Conservation (phyloP, 495 filamentous ascomycete species). For the Neurospora discreta region DNA sequence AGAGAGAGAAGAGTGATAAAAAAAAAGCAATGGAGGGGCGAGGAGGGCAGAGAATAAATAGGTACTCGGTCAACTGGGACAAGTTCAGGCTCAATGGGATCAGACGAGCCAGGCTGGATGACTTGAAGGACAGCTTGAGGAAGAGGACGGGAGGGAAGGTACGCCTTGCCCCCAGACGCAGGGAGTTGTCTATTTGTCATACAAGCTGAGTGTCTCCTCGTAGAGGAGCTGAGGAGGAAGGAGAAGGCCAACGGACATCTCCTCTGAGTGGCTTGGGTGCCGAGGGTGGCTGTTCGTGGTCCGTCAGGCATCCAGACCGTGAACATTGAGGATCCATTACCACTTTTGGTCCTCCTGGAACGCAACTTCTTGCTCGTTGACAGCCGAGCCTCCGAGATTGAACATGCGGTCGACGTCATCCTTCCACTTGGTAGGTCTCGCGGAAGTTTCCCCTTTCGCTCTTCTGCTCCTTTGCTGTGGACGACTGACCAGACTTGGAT, state of each 20-base stretch:
- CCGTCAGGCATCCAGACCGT: neutral
- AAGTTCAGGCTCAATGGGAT: too few species aligned
- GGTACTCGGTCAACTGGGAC: neutral
- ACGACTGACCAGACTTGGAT: neutral
- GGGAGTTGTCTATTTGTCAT: neutral
- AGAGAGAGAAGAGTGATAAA: neutral
- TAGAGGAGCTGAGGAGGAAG: neutral
- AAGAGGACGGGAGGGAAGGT: neutral
- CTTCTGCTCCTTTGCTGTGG: neutral
- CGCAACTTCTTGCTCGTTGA: neutral
- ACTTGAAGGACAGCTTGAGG: neutral
- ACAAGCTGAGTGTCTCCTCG: neutral
- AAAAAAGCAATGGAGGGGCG: neutral
- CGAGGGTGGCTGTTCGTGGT: neutral
- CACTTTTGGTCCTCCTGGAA: neutral
- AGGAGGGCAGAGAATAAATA: neutral
- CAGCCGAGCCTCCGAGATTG: neutral
- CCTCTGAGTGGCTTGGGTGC: neutral
- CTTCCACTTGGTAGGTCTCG: neutral
- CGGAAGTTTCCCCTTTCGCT: neutral
- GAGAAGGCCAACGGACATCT: neutral
- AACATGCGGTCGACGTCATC: neutral
- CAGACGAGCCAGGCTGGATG: neutral
- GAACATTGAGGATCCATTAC: neutral
- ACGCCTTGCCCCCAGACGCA: neutral